Evolutionary conservation across 352 stramenopile species (phyloP).

Genomic region (Pseudoperonospora humuli): DNA sequence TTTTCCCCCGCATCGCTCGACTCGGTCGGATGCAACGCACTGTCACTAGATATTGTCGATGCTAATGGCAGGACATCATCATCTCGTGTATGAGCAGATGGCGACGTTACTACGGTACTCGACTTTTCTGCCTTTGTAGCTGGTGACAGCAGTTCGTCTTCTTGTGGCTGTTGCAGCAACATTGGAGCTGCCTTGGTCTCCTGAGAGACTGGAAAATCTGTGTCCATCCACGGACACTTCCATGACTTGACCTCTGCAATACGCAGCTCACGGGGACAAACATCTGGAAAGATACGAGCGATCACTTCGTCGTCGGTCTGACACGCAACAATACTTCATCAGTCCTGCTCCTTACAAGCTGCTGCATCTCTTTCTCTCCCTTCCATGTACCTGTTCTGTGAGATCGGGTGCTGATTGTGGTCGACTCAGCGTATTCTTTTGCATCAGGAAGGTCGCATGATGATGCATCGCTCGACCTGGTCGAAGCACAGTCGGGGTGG

Average conservation of each 20-base stretch:
- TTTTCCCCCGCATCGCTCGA: not conserved
- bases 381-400: constrained; percentile 15
- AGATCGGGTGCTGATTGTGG: constrained; percentile 21
- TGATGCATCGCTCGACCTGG: constrained; percentile 10
- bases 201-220: constrained; percentile 18
- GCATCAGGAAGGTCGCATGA: constrained; percentile 15
- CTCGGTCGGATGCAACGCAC: constrained; percentile 4
- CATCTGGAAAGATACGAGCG: constrained; percentile 69
- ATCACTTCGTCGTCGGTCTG: constrained; percentile 45
- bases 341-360: not conserved
- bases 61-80: not conserved
- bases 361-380: not conserved
- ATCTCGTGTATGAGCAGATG: not conserved
- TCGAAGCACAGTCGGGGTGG: constrained; percentile 4
- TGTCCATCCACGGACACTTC: constrained; percentile 67
- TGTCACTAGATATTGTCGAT: not conserved
- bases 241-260: constrained; percentile 78
- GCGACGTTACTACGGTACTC: not conserved
- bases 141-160: constrained; percentile 5
- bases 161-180: constrained; percentile 1
- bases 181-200: not conserved
- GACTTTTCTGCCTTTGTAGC: not conserved
- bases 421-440: constrained; percentile 9
- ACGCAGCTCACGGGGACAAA: constrained; percentile 70
- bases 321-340: constrained; percentile 1